Conservation (phyloP, 352 stramenopile genomes). For the Globisporangium barbulae region DNA sequence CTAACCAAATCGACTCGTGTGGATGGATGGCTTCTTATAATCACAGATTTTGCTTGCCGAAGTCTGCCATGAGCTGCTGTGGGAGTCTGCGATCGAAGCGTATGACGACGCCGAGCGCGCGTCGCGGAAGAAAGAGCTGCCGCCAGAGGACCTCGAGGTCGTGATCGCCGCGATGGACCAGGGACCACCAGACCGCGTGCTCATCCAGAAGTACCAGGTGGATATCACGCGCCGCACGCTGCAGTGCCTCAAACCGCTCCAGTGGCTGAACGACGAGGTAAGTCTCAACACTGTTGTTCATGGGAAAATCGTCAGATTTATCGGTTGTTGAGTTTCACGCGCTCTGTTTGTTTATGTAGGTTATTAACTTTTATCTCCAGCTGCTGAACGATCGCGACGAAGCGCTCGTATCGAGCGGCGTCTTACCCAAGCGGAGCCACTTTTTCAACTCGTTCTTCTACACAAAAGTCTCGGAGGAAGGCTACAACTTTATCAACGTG, state of each 20-base stretch:
- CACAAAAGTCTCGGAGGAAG: slow-evolving; percentile 72
- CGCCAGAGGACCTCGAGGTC: slow-evolving; percentile 56
- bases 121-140: slow-evolving; percentile 47
- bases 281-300: not conserved
- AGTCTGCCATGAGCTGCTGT: slow-evolving; percentile 54
- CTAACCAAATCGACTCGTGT: slow-evolving; percentile 1
- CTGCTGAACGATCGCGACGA: slow-evolving; percentile 72
- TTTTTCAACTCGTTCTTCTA: slow-evolving; percentile 91
- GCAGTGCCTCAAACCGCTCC: slow-evolving; percentile 60
- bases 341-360: slow-evolving; percentile 19
- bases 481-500: slow-evolving; percentile 85
- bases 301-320: not conserved
- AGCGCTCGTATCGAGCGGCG: slow-evolving; percentile 42
- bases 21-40: not conserved
- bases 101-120: slow-evolving; percentile 54
- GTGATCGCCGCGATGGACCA: slow-evolving; percentile 57
- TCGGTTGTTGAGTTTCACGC: not conserved
- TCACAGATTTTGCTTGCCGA: slow-evolving; percentile 54
- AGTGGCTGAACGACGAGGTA: slow-evolving; percentile 85
- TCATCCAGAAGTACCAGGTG: slow-evolving; percentile 83
- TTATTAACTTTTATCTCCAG: slow-evolving; percentile 89
- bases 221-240: slow-evolving; percentile 72
- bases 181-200: slow-evolving; percentile 50
- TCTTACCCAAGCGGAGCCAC: slow-evolving; percentile 54
- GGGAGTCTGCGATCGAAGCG: slow-evolving; percentile 49